Evolutionary conservation across 164 flowering plant species (phyloP), one percentile per base, ranked within the genome.

Genomic region (Amborella trichopoda): DNA sequence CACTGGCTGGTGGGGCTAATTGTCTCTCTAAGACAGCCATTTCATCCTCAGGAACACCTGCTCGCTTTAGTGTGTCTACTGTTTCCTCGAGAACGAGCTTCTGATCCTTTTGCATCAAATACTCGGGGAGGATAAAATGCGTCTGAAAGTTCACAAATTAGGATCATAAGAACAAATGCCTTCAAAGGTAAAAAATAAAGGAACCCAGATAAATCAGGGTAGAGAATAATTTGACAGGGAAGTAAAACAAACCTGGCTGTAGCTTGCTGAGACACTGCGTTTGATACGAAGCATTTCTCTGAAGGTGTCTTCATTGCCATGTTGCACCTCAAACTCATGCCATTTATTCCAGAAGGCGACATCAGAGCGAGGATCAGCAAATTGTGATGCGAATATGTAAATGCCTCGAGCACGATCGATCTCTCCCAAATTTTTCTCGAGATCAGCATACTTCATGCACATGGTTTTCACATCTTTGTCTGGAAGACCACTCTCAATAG

Each of bases 301-400:
- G 70, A 83, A 91, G 37, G 99, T 91, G 47, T 91, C 99, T 55
- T 80, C 94, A 60, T 91, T 91, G 22, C 96, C 96, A 61, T 91
- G 91, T 19, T 73, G 83, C 48, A 91, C 99, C 72, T 91, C 96
- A 66, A 91, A 91, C 5, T 77, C 90, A 59, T 84, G 79, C 94
- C 95, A 87, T 44, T 59, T 68, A 24, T 54, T 77, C 96, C 99
- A 91, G 60, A 87, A 82, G 20, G 80, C 86, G 39, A 64, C 47
- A 58, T 80, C 95, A 4, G 84, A 75, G 27, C 87, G 65, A 43
- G 95, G 93, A 62, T 91, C 90, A 13, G 99, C 80, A 57, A 73
- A 73, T 49, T 78, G 83, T 26, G 96, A 80, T 32, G 96, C 76
- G 53, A 68, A 79, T 11, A 56, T 53, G 48, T 70, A 87, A 30